These are phyloP conservation scores for Mycocentrospora acerina DNA, from an alignment of 2,329 filamentous ascomycete species.

Conservation along the genomic window DNA sequence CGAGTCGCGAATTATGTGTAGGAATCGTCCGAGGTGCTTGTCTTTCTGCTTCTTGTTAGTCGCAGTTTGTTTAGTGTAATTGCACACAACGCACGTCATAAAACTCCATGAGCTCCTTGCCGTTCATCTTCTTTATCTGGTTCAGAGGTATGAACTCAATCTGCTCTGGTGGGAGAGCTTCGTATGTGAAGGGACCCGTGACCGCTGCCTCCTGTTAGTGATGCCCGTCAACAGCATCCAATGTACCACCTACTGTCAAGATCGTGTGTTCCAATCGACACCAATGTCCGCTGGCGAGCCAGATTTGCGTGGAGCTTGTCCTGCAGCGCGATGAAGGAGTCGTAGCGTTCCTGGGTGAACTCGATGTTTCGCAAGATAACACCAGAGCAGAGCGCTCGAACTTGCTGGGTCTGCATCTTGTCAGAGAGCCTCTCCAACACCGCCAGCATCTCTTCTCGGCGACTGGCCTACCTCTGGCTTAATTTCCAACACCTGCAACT, in stretches of 20 bases:
- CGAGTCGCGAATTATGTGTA: constrained; percentile 92
- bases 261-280: constrained; percentile 97
- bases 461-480: constrained; percentile 58
- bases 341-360: constrained; percentile 88
- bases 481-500: constrained; percentile 80
- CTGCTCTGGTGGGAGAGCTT: constrained; percentile 85
- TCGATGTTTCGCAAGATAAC: constrained; percentile 87
- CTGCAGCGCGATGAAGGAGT: constrained; percentile 96
- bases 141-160: constrained; percentile 91
- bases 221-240: background rate
- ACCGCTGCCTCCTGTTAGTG: constrained; percentile 53
- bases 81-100: constrained; percentile 62
- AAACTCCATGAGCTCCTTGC: constrained; percentile 85
- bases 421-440: constrained; percentile 12
- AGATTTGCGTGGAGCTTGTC: constrained; percentile 98
- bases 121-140: constrained; percentile 85
- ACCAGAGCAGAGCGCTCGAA: constrained; percentile 85
- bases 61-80: background rate
- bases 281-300: constrained; percentile 86
- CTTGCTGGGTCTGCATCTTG: constrained; percentile 63
- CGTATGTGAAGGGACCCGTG: constrained; percentile 93
- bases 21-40: constrained; percentile 83
- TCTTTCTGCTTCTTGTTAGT: constrained; percentile 63
- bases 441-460: background rate
- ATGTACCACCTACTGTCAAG: constrained; percentile 62